phyloP scores from a whole-genome alignment of 208 protist genomes.

The Trypanosoma avium region DNA sequence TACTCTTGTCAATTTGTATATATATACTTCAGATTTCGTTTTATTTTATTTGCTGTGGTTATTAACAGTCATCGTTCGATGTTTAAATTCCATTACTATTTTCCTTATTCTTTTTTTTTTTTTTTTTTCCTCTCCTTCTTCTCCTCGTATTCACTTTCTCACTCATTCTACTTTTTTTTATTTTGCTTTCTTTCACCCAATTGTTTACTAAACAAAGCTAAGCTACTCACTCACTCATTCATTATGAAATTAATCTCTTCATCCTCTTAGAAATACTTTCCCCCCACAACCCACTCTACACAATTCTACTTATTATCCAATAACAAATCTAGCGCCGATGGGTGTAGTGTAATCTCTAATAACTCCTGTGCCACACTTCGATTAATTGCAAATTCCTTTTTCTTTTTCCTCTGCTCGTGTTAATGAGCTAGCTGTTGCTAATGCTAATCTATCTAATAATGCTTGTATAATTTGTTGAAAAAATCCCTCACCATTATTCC shows the following conservation, averaged over 20 bases:
- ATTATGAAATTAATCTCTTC: neutral
- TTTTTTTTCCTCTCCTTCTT: neutral
- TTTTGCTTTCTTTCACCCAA: neutral
- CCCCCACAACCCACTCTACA: too few species aligned
- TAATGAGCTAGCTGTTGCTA: constrained; percentile 34
- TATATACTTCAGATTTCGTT: too few species aligned
- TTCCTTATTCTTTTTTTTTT: neutral
- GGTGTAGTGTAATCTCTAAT: constrained; percentile 71
- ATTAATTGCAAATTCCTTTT: constrained; percentile 31
- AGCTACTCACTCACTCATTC: neutral
- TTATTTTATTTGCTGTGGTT: too few species aligned
- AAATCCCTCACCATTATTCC: constrained; percentile 35
- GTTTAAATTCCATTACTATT: constrained; percentile 4
- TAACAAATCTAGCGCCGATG: constrained; percentile 72
- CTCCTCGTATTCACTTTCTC: neutral
- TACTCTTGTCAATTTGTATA: too few species aligned
- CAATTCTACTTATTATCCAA: constrained; percentile 41
- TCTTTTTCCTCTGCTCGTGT: neutral
- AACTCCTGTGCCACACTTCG: constrained; percentile 61
- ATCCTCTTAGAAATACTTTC: too few species aligned
- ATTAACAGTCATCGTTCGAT: too few species aligned
- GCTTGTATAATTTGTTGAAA: constrained; percentile 66
- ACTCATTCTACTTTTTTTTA: neutral
- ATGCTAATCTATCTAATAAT: constrained; percentile 55
- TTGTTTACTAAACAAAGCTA: neutral